These are phyloP conservation scores for Ochromonas danica DNA, from an alignment of 108 stramenopile species.

Conservation along the genomic window DNA sequence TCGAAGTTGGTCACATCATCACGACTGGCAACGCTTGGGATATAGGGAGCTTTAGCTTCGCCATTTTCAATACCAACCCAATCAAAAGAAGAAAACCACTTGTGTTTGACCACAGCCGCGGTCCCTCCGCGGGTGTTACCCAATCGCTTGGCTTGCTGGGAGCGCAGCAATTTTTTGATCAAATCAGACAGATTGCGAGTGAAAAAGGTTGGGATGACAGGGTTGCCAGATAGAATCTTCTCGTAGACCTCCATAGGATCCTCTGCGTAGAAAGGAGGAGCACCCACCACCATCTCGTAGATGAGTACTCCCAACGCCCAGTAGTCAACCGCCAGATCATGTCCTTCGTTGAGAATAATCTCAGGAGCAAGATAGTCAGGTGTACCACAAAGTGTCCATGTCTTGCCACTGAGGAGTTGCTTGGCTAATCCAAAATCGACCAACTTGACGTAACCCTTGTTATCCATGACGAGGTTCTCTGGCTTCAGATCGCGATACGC, in stretches of 20 bases:
- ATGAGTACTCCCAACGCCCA: constrained; percentile 81
- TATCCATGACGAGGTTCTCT: constrained; percentile 67
- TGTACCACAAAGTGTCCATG: constrained; percentile 67
- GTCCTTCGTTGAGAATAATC: constrained; percentile 72
- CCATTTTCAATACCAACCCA: constrained; percentile 66
- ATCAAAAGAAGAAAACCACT: constrained; percentile 75
- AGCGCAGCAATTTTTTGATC: constrained; percentile 71
- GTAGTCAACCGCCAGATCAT: constrained; percentile 75
- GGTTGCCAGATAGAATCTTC: constrained; percentile 48
- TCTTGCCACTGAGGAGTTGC: constrained; percentile 57
- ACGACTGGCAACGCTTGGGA: constrained; percentile 52
- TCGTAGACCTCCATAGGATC: constrained; percentile 60
- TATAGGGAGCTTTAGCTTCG: constrained; percentile 61
- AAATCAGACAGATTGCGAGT: constrained; percentile 62
- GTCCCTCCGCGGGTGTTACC: constrained; percentile 76
- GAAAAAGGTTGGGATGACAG: constrained; percentile 37
- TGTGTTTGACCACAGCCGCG: constrained; percentile 72
- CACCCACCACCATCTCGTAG: constrained; percentile 67
- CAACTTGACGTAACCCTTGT: constrained; percentile 63
- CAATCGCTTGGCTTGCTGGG: constrained; percentile 66
- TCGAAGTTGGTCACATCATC: constrained; percentile 55
- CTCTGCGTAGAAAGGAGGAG: constrained; percentile 66
- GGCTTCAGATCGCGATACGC: constrained; percentile 72
- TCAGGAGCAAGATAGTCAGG: constrained; percentile 83
- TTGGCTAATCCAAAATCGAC: constrained; percentile 74